Base-by-base conservation (phyloP, 2,329 filamentous ascomycete genomes). In the Leptographium galeiforme region DNA sequence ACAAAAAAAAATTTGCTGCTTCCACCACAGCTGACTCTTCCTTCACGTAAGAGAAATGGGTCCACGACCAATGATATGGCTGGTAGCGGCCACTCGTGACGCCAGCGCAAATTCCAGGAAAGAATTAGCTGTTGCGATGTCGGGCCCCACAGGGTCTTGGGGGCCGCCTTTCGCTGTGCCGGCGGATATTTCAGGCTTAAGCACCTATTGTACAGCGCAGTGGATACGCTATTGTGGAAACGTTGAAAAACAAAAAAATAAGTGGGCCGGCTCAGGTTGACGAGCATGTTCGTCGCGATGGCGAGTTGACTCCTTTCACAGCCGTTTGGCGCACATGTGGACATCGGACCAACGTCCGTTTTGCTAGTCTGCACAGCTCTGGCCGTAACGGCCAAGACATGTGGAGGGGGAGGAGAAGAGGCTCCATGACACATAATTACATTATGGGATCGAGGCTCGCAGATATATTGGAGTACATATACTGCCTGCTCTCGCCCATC, bases 341-440 rank as follows among this genome's bases (percentile, higher is more conserved):
- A 13, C 43, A 45, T 11, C 19, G 11, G 19, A 19, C 43, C 11
- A 30, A 19, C 43, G 30, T 36, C 34, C 34, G 34, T 36, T 36
- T 36, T 36, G 34, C 34, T 36, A 36, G 34, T 13, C 34, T 13
- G 34, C 34, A 8, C 8, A 8, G 34, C 4, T 36, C 12, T 36
- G 8, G n/a, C 25, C 43, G 18, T 45, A 18, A n/a, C 44, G 44
- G 25, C 14, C 13, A 47, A 33, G 13, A 18, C 43, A 3, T 13
- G n/a, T 12, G n/a, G 12, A 44, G 11, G 49, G 49, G 8, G 30
- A 18, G 33, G 43, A 30, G 14, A 34, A 25, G 44, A 43, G 44
- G 43, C 57, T 45, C 43, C 57, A 62, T 64, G 62, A 63, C 63
- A 64, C 61, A 64, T 62, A 63, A 64, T 64, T 64, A 64, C 63